Evolutionary conservation across 805 yeast genomes (phyloP), one percentile per base, ranked within the genome.

Genomic region (Monosporozyma solicola): DNA sequence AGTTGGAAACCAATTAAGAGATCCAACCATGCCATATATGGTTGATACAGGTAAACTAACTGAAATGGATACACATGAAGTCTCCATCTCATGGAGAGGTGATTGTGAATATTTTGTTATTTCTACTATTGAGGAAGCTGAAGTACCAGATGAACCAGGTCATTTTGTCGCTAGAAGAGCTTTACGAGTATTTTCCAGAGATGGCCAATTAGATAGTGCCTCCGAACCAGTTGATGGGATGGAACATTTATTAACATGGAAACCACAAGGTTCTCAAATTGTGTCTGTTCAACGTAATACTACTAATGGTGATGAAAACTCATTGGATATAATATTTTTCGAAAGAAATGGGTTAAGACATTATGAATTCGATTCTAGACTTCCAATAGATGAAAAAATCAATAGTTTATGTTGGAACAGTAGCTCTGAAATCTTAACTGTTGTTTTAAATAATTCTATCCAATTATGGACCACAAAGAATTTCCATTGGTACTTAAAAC

Each of bases 401-500:
- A 57, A 69, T 8, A 74, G 74, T 45, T 53, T 94, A 20, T 76
- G 78, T 43, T 94, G 98, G 98, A 88, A 92, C 51, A 74, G 82
- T 41, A 83, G 84, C 59, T 83, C 91, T 51, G 95, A 90, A 59
- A 75, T 87, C 1, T 72, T 94, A 52, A 87, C 96, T 5, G 71
- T 94, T 11, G 83, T 79, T 43, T 73, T 86, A 31, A 56, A 69
- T 1, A 76, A 82, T 59, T 72, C 80, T 15, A 77, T 94, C n/a
- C 95, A 86, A 64, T 69, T 94, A 25, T 94, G 97, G 97, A 83
- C 95, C 1, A 76, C 87, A 3, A 90, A 87, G 64, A 94, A 94
- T 68, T 94, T 91, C 69, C 95, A 91, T 64, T 94, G 99, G 99
- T 90, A 87, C 68, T 75, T 91, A 60, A 94, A 94, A 63, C 95